phyloP scores from a whole-genome alignment of 495 filamentous ascomycete genomes.

The Xylaria flabelliformis region DNA sequence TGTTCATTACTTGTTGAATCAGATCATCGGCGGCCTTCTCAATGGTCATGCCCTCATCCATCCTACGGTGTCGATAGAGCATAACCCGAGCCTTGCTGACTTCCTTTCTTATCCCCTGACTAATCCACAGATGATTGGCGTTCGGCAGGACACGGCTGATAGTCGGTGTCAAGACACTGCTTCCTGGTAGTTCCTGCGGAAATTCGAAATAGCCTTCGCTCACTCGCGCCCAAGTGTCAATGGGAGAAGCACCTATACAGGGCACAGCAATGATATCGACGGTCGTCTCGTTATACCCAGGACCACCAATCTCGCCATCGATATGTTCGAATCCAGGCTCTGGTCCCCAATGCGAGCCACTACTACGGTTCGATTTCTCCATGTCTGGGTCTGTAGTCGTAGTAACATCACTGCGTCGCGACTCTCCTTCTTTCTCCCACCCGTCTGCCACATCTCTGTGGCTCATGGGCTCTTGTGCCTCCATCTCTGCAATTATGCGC shows the following conservation, averaged over 20 bases:
- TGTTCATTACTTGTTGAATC: conserved; percentile 51
- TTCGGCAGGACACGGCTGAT: conserved; percentile 38
- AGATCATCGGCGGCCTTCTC: conserved; percentile 58
- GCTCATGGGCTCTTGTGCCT: background rate
- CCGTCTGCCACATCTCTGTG: background rate
- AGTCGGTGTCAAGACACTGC: conserved; percentile 40
- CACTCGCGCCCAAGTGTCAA: conserved; percentile 52
- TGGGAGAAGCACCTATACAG: conserved; percentile 52
- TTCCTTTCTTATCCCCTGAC: conserved; percentile 46
- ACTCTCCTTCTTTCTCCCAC: background rate
- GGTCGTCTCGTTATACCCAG: conserved; percentile 52
- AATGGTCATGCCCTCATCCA: conserved; percentile 55
- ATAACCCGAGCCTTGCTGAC: conserved; percentile 57
- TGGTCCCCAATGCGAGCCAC: conserved; percentile 34
- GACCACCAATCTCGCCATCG: conserved; percentile 49
- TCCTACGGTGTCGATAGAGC: conserved; percentile 61
- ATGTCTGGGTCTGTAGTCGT: conserved; percentile 24
- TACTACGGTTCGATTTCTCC: conserved; percentile 31
- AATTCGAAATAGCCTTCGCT: conserved; percentile 43
- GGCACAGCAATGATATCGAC: conserved; percentile 56
- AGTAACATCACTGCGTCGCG: conserved; percentile 20
- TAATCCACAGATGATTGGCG: conserved; percentile 48
- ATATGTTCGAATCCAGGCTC: conserved; percentile 50
- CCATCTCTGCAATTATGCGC: conserved; percentile 10
- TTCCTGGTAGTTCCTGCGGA: conserved; percentile 36